Evolutionary conservation across 2,329 filamentous ascomycete genomes (phyloP), one percentile per base, ranked within the genome.

Genomic region (Rugonectria rugulosa): DNA sequence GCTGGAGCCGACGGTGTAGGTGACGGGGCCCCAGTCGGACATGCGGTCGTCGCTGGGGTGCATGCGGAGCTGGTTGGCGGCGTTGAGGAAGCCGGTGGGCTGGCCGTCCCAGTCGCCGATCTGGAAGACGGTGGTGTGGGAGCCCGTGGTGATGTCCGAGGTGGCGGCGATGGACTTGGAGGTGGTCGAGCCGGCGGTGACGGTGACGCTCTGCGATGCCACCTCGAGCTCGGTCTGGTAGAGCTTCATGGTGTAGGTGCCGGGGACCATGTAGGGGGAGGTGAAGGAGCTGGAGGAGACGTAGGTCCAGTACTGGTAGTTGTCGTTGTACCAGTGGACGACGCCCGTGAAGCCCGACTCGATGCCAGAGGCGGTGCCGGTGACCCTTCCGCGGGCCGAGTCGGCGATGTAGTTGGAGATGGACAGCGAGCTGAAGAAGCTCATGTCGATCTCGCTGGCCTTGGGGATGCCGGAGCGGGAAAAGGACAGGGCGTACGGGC

Each of bases 231-330:
- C 84, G 15, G 76, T 79, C 61, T 85, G 83, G 71, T 87, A 87
- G 31, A 89, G 78, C 5, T 86, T 81, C 79, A 88, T 87, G n/a
- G 83, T 88, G 72, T 89, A 89, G 1, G 82, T 87, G 24, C 87
- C 86, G 0, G 86, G 83, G 64, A 86, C 87, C 86, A 89, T 89
- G 52, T 79, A 74, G 1, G 86, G 87, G 0, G 85, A 88, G 3
- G 80, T 87, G 71, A 87, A 90, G 11, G 75, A 75, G 9, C 86
- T 85, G 38, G 71, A 75, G 19, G 78, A 76, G 17, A 84, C 81
- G 55, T 83, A 83, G 6, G 79, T 73, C 86, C 87, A 90, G 76
- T 89, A 89, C 66, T 89, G 87, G 1, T 84, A 83, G 6, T 75
- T 75, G 24, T 68, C 68, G 70, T 89, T 89, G 72, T 81, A 84